Percentiles rank a stretch among this genome's conserved stretches.
Evolutionary conservation across 2,329 filamentous ascomycete species (phyloP).

Genomic region (Ilyonectria mors-panacis): DNA sequence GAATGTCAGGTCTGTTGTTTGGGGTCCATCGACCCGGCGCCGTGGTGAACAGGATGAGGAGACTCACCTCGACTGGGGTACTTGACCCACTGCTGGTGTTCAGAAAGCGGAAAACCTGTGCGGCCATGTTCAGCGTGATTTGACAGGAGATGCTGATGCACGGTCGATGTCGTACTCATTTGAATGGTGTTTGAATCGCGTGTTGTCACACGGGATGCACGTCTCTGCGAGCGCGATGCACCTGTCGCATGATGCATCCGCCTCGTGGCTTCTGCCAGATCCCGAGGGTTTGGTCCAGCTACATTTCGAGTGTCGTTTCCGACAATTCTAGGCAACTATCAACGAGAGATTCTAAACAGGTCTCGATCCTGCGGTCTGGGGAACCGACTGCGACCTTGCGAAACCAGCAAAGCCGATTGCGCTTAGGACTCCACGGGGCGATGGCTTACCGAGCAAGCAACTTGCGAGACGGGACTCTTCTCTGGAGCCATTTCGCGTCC

Average conservation of each 20-base stretch:
- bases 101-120: slow-evolving; percentile 17
- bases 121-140: neutral
- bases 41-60: neutral
- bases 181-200: slow-evolving; percentile 35
- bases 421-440: slow-evolving; percentile 1
- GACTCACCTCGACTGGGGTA: slow-evolving; percentile 31
- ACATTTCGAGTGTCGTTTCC: slow-evolving; percentile 31
- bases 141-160: neutral
- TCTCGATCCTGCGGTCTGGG: too few species aligned
- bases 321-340: slow-evolving; percentile 26
- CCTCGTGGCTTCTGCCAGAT: slow-evolving; percentile 8
- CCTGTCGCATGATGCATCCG: slow-evolving; percentile 32
- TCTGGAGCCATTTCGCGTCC: slow-evolving; percentile 27
- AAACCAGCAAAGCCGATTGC: neutral
- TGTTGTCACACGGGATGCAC: slow-evolving; percentile 32
- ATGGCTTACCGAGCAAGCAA: slow-evolving; percentile 28
- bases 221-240: slow-evolving; percentile 31
- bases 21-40: neutral
- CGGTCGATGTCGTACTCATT: slow-evolving; percentile 15
- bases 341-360: neutral
- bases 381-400: neutral
- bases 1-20: neutral
- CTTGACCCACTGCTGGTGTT: slow-evolving; percentile 33
- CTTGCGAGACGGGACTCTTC: slow-evolving; percentile 14
- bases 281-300: slow-evolving; percentile 15